A percentile compares a stretch with the other conserved stretches of the same genome.
Conservation (phyloP, 2,329 filamentous ascomycete genomes). For the Macrophomina pseudophaseolina region DNA sequence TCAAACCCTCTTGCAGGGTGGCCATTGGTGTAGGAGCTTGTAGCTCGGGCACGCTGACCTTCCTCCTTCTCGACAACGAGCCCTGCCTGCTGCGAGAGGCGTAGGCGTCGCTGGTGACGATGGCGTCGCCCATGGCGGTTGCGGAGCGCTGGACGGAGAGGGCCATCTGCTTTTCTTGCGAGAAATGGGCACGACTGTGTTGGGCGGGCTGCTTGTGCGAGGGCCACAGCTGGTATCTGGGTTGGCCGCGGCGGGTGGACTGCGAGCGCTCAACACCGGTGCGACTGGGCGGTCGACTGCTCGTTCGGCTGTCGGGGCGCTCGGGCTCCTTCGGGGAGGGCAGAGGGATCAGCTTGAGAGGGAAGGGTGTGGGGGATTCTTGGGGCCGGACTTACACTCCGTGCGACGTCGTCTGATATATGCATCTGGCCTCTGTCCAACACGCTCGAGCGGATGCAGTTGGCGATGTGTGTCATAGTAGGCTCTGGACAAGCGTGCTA, state of each 20-base stretch:
- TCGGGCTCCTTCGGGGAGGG: constrained; percentile 11
- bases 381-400: constrained; percentile 18
- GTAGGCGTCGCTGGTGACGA: constrained; percentile 38
- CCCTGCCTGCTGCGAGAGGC: constrained; percentile 43
- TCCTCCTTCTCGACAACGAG: constrained; percentile 46
- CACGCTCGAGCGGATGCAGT: constrained; percentile 44
- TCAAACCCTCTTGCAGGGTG: constrained; percentile 43
- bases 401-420: constrained; percentile 35
- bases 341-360: constrained; percentile 28
- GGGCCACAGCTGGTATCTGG: constrained; percentile 46
- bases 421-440: constrained; percentile 40
- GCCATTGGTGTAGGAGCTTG: constrained; percentile 41
- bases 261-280: neutral
- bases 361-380: constrained; percentile 29
- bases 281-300: constrained; percentile 12
- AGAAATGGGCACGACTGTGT: constrained; percentile 3
- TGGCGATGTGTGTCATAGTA: constrained; percentile 51
- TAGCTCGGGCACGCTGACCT: constrained; percentile 49
- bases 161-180: constrained; percentile 41
- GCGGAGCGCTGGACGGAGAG: constrained; percentile 45
- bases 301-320: constrained; percentile 7
- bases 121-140: constrained; percentile 48
- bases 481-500: constrained; percentile 27
- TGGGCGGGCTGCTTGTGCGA: constrained; percentile 25
- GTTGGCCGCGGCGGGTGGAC: constrained; percentile 24